A percentile compares a stretch with the other conserved stretches of the same genome.
Conservation (phyloP, 345 rosid species). For the Triadica sebifera region DNA sequence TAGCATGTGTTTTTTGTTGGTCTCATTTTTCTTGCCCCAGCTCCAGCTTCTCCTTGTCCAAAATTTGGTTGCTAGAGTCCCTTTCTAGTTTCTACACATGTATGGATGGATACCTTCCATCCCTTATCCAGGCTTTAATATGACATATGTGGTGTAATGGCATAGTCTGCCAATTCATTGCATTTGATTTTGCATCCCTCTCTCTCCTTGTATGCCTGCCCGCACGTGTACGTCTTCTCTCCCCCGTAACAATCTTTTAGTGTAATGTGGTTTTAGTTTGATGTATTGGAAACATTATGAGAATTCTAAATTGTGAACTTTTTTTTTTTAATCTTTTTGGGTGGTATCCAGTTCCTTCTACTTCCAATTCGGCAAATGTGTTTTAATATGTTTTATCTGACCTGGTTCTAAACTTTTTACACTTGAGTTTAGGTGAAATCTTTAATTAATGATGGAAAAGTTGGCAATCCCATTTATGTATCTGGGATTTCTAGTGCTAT, state of each 20-base stretch:
- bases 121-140: not conserved
- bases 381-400: not conserved
- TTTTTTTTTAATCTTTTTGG: not conserved
- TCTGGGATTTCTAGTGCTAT: slow-evolving; percentile 1
- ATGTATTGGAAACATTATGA: too few species aligned
- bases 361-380: not conserved
- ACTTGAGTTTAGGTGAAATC: slow-evolving; percentile 25
- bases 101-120: not conserved
- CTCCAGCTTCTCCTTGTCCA: not conserved
- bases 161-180: not conserved
- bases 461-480: slow-evolving; percentile 15
- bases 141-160: not conserved
- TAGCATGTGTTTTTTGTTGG: not conserved
- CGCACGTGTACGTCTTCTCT: not conserved
- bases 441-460: slow-evolving; percentile 25
- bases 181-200: not conserved
- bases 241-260: not conserved
- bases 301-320: not conserved
- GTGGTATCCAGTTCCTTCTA: not conserved
- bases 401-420: not conserved
- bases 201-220: too few species aligned
- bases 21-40: not conserved
- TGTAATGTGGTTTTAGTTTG: not conserved
- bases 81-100: too few species aligned
- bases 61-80: not conserved